Evolutionary conservation across 768 basidiomycete genomes (phyloP).

Genomic region (Tremella fuciformis): DNA sequence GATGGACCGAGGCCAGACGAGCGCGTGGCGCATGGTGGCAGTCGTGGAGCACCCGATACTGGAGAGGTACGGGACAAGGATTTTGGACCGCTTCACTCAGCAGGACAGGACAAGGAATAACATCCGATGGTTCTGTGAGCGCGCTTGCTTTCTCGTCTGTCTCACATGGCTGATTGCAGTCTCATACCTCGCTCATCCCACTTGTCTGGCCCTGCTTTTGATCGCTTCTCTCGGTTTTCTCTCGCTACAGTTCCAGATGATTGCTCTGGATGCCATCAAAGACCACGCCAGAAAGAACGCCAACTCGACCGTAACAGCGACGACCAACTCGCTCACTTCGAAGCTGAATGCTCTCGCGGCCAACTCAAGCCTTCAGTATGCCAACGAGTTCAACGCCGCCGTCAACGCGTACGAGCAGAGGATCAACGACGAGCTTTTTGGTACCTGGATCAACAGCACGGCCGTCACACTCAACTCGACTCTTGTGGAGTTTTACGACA

Average conservation of each 20-base stretch:
- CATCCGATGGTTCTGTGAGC: conserved; percentile 72
- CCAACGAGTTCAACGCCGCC: conserved; percentile 68
- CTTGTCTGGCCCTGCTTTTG: conserved; percentile 83
- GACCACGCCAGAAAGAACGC: conserved; percentile 66
- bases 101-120: conserved; percentile 59
- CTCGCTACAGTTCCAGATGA: conserved; percentile 79
- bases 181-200: conserved; percentile 85
- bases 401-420: conserved; percentile 68
- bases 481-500: conserved; percentile 78
- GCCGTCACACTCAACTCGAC: conserved; percentile 84
- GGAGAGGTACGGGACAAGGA: conserved; percentile 39
- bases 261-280: conserved; percentile 71
- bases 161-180: conserved; percentile 44
- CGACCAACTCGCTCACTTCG: conserved; percentile 37
- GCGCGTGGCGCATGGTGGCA: conserved; percentile 47
- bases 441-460: conserved; percentile 83
- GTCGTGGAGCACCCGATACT: conserved; percentile 49
- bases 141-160: not conserved
- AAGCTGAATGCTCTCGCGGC: conserved; percentile 80
- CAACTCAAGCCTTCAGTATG: conserved; percentile 74
- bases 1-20: conserved; percentile 28
- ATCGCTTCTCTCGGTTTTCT: conserved; percentile 89
- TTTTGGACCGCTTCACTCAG: conserved; percentile 27
- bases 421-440: conserved; percentile 83
- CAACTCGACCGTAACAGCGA: conserved; percentile 61